Conservation (phyloP, 768 basidiomycete species). For the Hortiboletus campestris region DNA sequence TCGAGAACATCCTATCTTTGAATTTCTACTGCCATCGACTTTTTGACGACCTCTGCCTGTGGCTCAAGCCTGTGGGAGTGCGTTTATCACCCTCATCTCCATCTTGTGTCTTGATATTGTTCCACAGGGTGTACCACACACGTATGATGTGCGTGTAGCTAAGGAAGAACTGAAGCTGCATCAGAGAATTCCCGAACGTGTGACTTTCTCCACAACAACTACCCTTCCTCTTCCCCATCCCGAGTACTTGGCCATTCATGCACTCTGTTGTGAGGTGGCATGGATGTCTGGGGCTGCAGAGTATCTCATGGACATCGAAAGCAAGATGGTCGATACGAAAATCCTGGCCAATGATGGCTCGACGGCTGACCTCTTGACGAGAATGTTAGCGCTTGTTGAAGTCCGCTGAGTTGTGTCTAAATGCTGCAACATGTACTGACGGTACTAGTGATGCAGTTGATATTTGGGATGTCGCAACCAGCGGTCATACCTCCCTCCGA, state of each 20-base stretch:
- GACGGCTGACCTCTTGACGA: too few relatives aligned
- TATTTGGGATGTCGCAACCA: too few relatives aligned
- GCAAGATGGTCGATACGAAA: background rate
- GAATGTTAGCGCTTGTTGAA: too few relatives aligned
- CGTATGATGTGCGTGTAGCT: background rate
- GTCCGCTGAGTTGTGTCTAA: too few relatives aligned
- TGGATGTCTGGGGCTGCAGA: conserved; percentile 8
- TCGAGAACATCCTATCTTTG: background rate
- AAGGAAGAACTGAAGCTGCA: background rate
- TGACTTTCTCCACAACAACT: background rate
- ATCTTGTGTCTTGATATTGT: background rate
- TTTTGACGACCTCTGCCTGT: background rate
- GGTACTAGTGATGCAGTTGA: too few relatives aligned
- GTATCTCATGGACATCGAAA: conserved; percentile 3
- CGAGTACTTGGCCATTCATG: background rate
- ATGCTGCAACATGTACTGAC: too few relatives aligned
- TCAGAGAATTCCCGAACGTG: background rate
- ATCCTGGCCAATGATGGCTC: background rate
- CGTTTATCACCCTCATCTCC: background rate
- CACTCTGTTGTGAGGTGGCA: conserved; percentile 7
- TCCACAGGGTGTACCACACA: background rate
- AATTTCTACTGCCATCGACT: background rate
- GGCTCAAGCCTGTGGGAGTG: conserved; percentile 7
- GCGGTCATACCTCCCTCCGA: too few relatives aligned
- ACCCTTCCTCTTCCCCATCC: background rate